Base-by-base conservation (phyloP, 805 yeast genomes). In the Yarrowia hollandica region DNA sequence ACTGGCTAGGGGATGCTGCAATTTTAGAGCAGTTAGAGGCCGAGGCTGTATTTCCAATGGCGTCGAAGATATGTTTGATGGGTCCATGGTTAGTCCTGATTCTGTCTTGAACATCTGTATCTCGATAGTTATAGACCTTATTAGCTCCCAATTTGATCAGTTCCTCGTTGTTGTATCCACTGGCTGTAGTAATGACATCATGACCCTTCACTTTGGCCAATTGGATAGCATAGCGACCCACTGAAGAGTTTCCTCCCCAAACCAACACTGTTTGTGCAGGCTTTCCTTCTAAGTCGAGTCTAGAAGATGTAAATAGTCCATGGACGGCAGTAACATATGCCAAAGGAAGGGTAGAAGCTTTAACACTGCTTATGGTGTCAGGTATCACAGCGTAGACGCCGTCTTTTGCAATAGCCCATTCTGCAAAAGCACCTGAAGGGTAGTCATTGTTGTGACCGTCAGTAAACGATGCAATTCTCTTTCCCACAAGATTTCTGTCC, bases 241-340 rank as follows among this genome's bases (percentile, higher is more conserved):
- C 56, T 6, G 41, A 33, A 0, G 56, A 48, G 56, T 48, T 48
- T 11, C 56, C 56, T n/a, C 56, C 56, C 56, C 56, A 48, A 9
- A 48, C 25, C 9, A 48, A 31, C n/a, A 48, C 28, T 0, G 34
- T 44, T 11, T 44, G 26, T 3, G 12, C 10, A 1, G 56, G n/a
- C 9, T 21, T 30, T 11, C 41, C 26, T 5, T 48, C 56, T 12
- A 48, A 8, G 9, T 30, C 16, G 16, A 48, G 56, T 23, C 38
- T 14, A 22, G 41, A 10, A 12, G 33, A 26, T 5, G 56, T 11
- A 12, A n/a, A 48, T 5, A 48, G 38, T 4, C 56, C 56, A 12
- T 33, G 38, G 5, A 23, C 41, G 10, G 56, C 56, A 10, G 56
- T 48, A 7, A 48, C 30, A 16, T 22, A 48, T 2, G 56, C 56